Base-by-base conservation (phyloP, 179 eudicot species). In the Sideroxylon spinosum region DNA sequence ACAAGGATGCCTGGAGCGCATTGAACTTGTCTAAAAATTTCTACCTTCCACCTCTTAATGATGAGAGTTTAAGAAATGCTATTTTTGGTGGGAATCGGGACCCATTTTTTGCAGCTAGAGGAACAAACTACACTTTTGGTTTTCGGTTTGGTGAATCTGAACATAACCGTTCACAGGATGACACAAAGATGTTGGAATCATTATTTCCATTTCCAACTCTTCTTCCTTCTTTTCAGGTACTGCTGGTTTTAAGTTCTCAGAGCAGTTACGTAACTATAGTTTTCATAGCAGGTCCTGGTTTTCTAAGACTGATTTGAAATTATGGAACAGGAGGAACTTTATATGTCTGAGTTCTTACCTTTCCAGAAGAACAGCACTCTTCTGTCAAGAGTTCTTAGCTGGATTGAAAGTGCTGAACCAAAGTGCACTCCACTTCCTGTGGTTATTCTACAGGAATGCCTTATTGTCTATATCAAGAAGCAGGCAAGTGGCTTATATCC, bases 401-500 rank as follows among this genome's bases (percentile, higher is more conserved):
- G 99, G 99, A 89, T 96, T 74, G 83, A 84, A 79, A 69, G 61
- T 81, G 87, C 85, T 74, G 96, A 92, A 73, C 92, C 90, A 77
- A 93, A 86, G 82, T 73, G 81, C 65, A 87, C 90, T 67, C 93
- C 96, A 26, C 94, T 91, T 74, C 97, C 99, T 81, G 71, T 83
- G 74, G 89, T 91, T 75, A 78, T 96, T 88, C 72, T 93, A 85
- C 94, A 94, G 79, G 98, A 95, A 83, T 96, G 98, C 86, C 97
- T 92, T 68, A 69, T 82, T 71, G 79, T 86, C 83, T 89, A 91
- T 86, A 82, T 95, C 64, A 93, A 93, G 86, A 92, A 92, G 84
- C 97, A 93, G 98, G 99, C 83, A 70, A 69, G 74, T 80, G 55
- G 46, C 64, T 49, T 44, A 56, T 71, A 63, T 69, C 50, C 49